Evolutionary conservation across 2,329 filamentous ascomycete species (phyloP).

Genomic region (Ophiostoma tasmaniense): DNA sequence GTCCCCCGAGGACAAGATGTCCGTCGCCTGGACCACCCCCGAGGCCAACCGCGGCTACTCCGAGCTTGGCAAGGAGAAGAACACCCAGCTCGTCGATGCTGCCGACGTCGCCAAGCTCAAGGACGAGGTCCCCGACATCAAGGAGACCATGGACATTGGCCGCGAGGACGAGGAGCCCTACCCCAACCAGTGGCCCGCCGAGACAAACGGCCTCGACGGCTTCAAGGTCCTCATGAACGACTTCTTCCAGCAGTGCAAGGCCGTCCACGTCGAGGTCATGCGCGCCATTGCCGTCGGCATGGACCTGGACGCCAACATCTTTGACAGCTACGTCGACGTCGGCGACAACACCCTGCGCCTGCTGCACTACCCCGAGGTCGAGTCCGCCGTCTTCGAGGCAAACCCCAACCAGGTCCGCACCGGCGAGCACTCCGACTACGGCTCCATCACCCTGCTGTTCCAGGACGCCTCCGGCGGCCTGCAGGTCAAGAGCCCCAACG

Average conservation of each 20-base stretch:
- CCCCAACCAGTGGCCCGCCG: constrained; percentile 69
- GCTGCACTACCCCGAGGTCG: constrained; percentile 67
- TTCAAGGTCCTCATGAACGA: constrained; percentile 66
- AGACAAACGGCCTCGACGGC: constrained; percentile 41
- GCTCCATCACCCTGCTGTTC: constrained; percentile 54
- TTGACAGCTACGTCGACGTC: constrained; percentile 63
- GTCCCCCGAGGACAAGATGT: constrained; percentile 53
- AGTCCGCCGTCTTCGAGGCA: constrained; percentile 54
- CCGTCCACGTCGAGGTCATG: constrained; percentile 71
- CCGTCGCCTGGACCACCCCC: constrained; percentile 61
- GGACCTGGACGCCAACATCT: constrained; percentile 62
- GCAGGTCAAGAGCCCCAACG: constrained; percentile 60
- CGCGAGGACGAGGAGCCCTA: constrained; percentile 48
- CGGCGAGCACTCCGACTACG: constrained; percentile 66
- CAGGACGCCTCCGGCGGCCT: constrained; percentile 49
- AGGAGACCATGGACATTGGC: constrained; percentile 57
- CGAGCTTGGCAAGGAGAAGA: constrained; percentile 62
- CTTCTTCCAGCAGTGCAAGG: constrained; percentile 69
- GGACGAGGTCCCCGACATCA: constrained; percentile 52
- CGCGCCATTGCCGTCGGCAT: constrained; percentile 75
- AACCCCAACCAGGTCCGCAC: constrained; percentile 65
- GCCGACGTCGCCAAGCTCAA: constrained; percentile 51
- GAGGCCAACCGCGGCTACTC: constrained; percentile 68
- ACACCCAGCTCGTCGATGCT: constrained; percentile 46
- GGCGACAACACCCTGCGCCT: constrained; percentile 65